Conservation (phyloP, 2,329 filamentous ascomycete species). For the Corynespora cassiicola region DNA sequence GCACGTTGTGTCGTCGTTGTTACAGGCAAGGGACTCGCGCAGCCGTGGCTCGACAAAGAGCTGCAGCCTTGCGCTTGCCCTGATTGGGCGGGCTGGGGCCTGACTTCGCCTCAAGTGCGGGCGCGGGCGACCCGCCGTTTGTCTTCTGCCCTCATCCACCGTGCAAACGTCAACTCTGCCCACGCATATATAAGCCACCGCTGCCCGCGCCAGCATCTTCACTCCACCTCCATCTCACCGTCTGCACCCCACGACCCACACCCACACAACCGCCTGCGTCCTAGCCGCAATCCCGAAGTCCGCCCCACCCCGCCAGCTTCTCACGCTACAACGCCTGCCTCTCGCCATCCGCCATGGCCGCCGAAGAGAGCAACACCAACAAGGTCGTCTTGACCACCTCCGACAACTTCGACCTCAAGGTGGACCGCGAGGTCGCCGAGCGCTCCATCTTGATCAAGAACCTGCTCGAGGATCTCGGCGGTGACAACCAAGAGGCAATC, state of each 20-base stretch:
- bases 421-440: conserved; percentile 80
- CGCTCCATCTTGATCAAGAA: conserved; percentile 97
- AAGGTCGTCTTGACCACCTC: conserved; percentile 53
- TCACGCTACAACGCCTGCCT: conserved; percentile 21
- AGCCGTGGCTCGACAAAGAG: conserved; percentile 2
- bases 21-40: too few relatives aligned
- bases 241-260: conserved; percentile 4
- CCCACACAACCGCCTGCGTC: conserved; percentile 4
- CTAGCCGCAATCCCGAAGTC: conserved; percentile 3
- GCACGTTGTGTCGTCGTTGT: too few relatives aligned
- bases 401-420: conserved; percentile 53
- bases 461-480: conserved; percentile 92
- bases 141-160: too few relatives aligned
- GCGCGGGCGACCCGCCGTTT: too few relatives aligned
- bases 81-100: conserved; percentile 16
- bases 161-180: too few relatives aligned
- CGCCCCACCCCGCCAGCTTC: conserved; percentile 5
- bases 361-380: conserved; percentile 18
- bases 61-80: conserved; percentile 32
- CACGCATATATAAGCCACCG: conserved; percentile 11
- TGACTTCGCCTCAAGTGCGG: conserved; percentile 21
- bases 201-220: conserved; percentile 5
- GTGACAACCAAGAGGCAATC: conserved; percentile 69
- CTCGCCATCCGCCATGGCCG: conserved; percentile 37
- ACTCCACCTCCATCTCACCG: conserved; percentile 7